Evolutionary conservation across 805 yeast species (phyloP).

Genomic region (Monosporozyma aquatica): DNA sequence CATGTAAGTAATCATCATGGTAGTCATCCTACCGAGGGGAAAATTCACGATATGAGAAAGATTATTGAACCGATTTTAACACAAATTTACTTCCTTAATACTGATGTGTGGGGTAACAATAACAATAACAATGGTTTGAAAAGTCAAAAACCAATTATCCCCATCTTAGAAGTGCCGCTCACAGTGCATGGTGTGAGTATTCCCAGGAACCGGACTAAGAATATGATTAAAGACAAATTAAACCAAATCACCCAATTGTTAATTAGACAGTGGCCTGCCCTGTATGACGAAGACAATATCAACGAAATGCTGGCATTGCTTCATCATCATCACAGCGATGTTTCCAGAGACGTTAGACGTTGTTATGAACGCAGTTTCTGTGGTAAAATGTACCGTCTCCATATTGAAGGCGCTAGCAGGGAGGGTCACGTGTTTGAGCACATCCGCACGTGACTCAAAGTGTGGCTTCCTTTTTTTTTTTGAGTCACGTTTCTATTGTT

Average conservation of each 20-base stretch:
- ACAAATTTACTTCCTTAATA: neutral
- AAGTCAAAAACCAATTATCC: neutral
- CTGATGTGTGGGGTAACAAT: neutral
- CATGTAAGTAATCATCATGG: too few species aligned
- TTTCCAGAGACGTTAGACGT: neutral
- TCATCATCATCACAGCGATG: neutral
- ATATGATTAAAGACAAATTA: slow-evolving; percentile 3
- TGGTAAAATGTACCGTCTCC: neutral
- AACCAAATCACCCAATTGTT: neutral
- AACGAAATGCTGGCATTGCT: neutral
- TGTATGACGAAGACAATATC: neutral
- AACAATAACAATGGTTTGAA: neutral
- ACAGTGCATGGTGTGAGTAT: slow-evolving; percentile 4
- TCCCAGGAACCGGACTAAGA: slow-evolving; percentile 1
- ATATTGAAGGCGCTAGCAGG: neutral
- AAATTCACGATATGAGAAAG: too few species aligned
- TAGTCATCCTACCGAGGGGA: too few species aligned
- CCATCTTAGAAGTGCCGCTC: slow-evolving; percentile 7
- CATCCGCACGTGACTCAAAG: neutral
- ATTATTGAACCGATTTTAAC: neutral
- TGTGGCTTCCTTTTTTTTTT: neutral
- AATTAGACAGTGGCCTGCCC: neutral
- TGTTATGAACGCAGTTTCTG: neutral
- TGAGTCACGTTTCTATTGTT: too few species aligned
- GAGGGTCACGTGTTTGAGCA: neutral